Percentiles rank a stretch among this genome's conserved stretches.
These are phyloP conservation scores for Lablab purpureus DNA, from an alignment of 306 rosid genomes.

Conservation along the genomic window DNA sequence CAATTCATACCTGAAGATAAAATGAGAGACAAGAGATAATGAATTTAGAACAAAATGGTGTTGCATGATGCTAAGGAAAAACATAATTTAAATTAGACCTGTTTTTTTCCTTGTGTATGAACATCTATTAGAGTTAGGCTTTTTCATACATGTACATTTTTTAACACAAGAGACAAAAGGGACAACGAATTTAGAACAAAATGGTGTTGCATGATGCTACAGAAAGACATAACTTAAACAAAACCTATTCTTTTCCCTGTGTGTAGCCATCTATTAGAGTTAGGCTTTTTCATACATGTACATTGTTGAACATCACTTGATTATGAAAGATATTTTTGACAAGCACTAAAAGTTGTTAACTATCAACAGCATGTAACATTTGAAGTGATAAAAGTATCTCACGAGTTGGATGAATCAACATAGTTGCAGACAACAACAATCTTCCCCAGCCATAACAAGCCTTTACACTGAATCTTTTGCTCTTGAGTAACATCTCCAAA, in stretches of 20 bases:
- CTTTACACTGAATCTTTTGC: slow-evolving; percentile 92
- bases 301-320: slow-evolving; percentile 25
- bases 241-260: not conserved
- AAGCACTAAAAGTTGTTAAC: slow-evolving; percentile 41
- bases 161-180: too few species aligned
- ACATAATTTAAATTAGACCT: slow-evolving; percentile 16
- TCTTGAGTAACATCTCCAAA: slow-evolving; percentile 97
- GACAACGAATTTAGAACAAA: too few species aligned
- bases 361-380: slow-evolving; percentile 32
- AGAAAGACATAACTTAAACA: slow-evolving; percentile 9
- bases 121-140: slow-evolving; percentile 22
- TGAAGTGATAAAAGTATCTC: slow-evolving; percentile 57
- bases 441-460: slow-evolving; percentile 98
- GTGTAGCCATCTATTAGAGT: not conserved
- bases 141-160: slow-evolving; percentile 17
- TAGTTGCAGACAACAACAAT: slow-evolving; percentile 97
- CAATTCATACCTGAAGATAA: slow-evolving; percentile 81
- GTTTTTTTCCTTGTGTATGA: not conserved
- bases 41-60: slow-evolving; percentile 39
- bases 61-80: not conserved
- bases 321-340: slow-evolving; percentile 6
- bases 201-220: slow-evolving; percentile 19
- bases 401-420: slow-evolving; percentile 82
- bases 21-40: slow-evolving; percentile 41
- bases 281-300: slow-evolving; percentile 29